Percentiles rank a stretch among this genome's conserved stretches.
phyloP scores from a whole-genome alignment of 768 basidiomycete genomes.

The Thelephora aurantiotincta region DNA sequence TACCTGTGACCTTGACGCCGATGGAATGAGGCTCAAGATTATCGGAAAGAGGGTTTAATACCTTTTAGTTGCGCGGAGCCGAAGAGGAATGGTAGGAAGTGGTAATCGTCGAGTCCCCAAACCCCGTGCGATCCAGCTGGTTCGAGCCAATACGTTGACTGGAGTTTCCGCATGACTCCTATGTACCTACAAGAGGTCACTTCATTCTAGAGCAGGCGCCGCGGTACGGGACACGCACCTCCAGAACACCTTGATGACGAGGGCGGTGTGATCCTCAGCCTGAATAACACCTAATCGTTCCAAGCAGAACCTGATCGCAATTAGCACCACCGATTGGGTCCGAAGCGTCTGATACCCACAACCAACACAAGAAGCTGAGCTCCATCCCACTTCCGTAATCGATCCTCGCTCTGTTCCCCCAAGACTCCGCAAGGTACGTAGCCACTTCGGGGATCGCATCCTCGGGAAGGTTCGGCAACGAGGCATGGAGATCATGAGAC shows the following conservation, averaged over 20 bases:
- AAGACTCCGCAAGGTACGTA: constrained; percentile 71
- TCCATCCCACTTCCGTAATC: constrained; percentile 99
- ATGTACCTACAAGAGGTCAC: constrained; percentile 38
- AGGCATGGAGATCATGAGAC: constrained; percentile 34
- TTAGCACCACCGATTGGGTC: not conserved
- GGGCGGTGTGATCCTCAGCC: constrained; percentile 51
- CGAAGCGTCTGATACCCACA: constrained; percentile 37
- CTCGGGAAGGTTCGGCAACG: constrained; percentile 39
- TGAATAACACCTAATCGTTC: constrained; percentile 51
- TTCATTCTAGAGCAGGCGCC: not conserved
- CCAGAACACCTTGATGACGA: constrained; percentile 87
- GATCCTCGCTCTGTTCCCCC: constrained; percentile 86
- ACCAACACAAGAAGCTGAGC: constrained; percentile 91
- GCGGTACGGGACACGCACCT: constrained; percentile 25
- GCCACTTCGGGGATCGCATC: constrained; percentile 57
- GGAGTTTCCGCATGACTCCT: constrained; percentile 69
- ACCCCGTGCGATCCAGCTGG: constrained; percentile 99
- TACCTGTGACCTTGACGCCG: constrained; percentile 60
- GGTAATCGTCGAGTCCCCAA: constrained; percentile 95
- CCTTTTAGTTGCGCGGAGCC: constrained; percentile 70
- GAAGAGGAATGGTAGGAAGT: constrained; percentile 86
- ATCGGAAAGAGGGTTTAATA: constrained; percentile 7
- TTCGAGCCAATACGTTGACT: constrained; percentile 94
- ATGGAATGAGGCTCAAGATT: not conserved
- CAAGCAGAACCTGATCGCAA: constrained; percentile 55